phyloP scores from a whole-genome alignment of 306 rosid species.

The Nissolia schottii region DNA sequence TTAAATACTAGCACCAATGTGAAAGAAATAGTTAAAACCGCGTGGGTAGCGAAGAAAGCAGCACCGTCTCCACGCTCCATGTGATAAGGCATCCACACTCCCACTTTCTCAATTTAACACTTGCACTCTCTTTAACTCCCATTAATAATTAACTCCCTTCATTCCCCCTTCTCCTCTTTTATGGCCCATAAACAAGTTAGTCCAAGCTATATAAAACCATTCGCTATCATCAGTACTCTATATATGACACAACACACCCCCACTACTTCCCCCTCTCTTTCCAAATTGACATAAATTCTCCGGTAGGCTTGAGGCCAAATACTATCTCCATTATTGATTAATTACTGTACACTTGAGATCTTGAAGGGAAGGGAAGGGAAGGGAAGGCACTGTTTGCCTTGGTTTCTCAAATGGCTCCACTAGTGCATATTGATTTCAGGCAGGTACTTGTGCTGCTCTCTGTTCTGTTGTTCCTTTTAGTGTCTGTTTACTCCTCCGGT shows the following conservation, averaged over 20 bases:
- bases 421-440: constrained; percentile 21
- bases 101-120: constrained; percentile 35
- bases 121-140: not conserved
- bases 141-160: constrained; percentile 19
- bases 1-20: not conserved
- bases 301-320: not conserved
- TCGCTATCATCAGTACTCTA: not conserved
- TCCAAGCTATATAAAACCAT: constrained; percentile 17
- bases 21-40: constrained; percentile 24
- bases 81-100: constrained; percentile 29
- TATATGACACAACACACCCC: not conserved
- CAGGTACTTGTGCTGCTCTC: constrained; percentile 42
- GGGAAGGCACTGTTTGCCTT: too few species aligned
- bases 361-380: not conserved
- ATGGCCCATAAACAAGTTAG: not conserved
- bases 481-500: constrained; percentile 25
- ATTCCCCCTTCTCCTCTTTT: not conserved
- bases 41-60: constrained; percentile 1
- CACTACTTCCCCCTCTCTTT: not conserved
- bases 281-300: not conserved
- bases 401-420: constrained; percentile 65
- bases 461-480: constrained; percentile 28
- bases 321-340: too few species aligned
- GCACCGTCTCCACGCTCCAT: constrained; percentile 29
- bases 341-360: not conserved